phyloP scores from a whole-genome alignment of 108 stramenopile species.

The Stephanodiscus minutulus region DNA sequence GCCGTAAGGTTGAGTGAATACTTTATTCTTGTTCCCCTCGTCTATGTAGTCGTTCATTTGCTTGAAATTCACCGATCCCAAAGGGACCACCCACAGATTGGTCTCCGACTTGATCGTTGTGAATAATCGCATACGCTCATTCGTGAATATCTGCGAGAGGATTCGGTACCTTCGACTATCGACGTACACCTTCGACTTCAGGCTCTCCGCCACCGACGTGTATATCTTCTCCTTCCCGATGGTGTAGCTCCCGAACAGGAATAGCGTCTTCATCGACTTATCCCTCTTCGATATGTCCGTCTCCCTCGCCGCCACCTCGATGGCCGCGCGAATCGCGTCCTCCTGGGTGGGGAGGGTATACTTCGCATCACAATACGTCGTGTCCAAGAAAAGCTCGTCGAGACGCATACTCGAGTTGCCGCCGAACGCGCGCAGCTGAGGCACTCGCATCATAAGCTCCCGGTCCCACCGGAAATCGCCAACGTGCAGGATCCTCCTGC shows the following conservation, averaged over 20 bases:
- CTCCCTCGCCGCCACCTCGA: constrained; percentile 59
- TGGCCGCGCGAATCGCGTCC: constrained; percentile 55
- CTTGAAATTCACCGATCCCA: constrained; percentile 85
- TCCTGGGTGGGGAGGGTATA: constrained; percentile 61
- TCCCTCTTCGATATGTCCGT: constrained; percentile 41
- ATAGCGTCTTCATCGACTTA: constrained; percentile 55
- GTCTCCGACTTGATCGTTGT: constrained; percentile 67
- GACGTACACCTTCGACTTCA: constrained; percentile 79
- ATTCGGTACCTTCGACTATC: constrained; percentile 71
- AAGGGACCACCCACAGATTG: constrained; percentile 80
- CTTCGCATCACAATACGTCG: constrained; percentile 52
- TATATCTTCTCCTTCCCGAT: constrained; percentile 95
- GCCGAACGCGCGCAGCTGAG: constrained; percentile 47
- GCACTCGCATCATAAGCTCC: constrained; percentile 44
- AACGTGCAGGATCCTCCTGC: constrained; percentile 58
- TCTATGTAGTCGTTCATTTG: constrained; percentile 65
- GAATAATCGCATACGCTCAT: constrained; percentile 62
- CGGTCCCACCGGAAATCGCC: constrained; percentile 69
- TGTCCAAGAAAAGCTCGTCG: constrained; percentile 67
- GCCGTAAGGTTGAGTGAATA: constrained; percentile 51
- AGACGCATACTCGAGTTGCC: constrained; percentile 39
- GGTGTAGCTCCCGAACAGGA: constrained; percentile 93
- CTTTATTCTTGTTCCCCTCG: constrained; percentile 50
- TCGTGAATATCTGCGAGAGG: constrained; percentile 61
- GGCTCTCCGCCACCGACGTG: constrained; percentile 75